Percentiles rank a stretch among this genome's conserved stretches.
phyloP scores from a whole-genome alignment of 73 alveolate genomes.

The Paramecium pentaurelia region DNA sequence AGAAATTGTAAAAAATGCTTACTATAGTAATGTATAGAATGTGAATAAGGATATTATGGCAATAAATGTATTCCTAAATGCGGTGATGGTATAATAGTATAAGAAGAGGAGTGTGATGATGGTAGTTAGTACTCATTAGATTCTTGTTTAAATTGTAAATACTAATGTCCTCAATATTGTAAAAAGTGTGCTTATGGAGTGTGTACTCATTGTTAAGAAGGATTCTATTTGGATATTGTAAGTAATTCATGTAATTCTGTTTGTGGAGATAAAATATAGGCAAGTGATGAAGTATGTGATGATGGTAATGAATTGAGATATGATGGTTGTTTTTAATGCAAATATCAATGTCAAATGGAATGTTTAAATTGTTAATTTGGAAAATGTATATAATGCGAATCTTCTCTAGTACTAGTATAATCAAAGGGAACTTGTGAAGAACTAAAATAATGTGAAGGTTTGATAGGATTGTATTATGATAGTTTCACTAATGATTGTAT shows the following conservation, averaged over 20 bases:
- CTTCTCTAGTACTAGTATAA: slow-evolving; percentile 40
- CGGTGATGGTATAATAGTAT: background rate
- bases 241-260: background rate
- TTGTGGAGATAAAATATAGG: background rate
- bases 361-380: slow-evolving; percentile 64
- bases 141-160: slow-evolving; percentile 33
- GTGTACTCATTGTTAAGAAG: slow-evolving; percentile 25
- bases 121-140: slow-evolving; percentile 52
- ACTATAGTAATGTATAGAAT: background rate
- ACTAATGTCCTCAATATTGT: background rate
- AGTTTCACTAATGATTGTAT: background rate
- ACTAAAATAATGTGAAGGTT: slow-evolving; percentile 51
- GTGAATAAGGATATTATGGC: background rate
- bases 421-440: slow-evolving; percentile 25
- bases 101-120: slow-evolving; percentile 39
- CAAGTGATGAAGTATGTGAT: background rate
- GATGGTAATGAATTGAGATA: background rate
- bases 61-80: background rate
- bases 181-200: slow-evolving; percentile 61
- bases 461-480: slow-evolving; percentile 62
- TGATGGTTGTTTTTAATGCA: slow-evolving; percentile 16
- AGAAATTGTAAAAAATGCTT: background rate
- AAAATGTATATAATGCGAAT: background rate
- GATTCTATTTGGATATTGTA: slow-evolving; percentile 52
- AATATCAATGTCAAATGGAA: slow-evolving; percentile 58